phyloP scores from a whole-genome alignment of 371 early-diverging fungal species.

The Blastocladiella emersonii region DNA sequence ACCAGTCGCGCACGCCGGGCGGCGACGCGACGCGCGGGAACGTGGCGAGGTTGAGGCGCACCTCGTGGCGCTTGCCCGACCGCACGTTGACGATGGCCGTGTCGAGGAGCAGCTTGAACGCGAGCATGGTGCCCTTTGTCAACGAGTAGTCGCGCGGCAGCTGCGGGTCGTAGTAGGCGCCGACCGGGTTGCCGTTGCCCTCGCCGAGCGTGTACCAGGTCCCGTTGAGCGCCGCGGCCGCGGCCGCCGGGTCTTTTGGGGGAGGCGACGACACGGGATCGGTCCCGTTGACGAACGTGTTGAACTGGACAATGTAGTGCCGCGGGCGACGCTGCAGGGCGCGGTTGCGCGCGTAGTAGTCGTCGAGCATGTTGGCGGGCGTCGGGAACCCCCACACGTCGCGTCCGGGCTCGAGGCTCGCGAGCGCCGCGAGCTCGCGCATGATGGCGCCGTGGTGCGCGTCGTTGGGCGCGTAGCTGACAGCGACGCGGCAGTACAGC shows the following conservation, averaged over 20 bases:
- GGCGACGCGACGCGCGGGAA: neutral
- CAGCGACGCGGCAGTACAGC: neutral
- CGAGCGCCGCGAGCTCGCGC: neutral
- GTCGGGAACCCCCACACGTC: neutral
- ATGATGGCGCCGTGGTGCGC: neutral
- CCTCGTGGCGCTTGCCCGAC: neutral
- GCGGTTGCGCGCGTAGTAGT: constrained; percentile 2
- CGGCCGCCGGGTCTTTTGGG: neutral
- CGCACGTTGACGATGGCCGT: neutral
- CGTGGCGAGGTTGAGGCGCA: neutral
- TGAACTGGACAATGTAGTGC: neutral
- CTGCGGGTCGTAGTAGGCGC: neutral
- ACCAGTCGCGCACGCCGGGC: neutral
- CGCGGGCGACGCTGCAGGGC: neutral
- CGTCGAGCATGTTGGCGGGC: neutral
- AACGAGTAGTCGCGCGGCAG: neutral
- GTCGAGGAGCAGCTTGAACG: neutral
- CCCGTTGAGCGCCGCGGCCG: neutral
- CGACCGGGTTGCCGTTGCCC: neutral
- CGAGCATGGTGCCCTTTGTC: neutral
- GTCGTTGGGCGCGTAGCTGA: neutral
- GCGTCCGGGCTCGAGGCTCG: neutral
- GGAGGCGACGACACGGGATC: neutral
- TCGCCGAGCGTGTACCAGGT: neutral
- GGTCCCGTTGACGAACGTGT: neutral